Conservation (phyloP, 2,329 filamentous ascomycete genomes). For the Aspergillus sp. region DNA sequence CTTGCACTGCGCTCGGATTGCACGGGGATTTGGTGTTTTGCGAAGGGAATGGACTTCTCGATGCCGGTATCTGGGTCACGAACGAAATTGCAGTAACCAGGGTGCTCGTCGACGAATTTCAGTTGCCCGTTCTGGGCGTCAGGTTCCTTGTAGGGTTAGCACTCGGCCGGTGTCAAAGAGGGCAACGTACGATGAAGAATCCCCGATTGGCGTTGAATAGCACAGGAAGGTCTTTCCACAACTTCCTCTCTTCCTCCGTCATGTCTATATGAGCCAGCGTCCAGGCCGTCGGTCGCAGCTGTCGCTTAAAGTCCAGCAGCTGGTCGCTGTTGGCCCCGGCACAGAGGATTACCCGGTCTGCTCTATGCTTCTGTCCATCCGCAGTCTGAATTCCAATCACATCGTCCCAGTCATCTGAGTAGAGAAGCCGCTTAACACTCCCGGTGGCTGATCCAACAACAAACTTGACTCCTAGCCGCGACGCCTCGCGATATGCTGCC, state of each 20-base stretch:
- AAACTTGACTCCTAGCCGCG: not conserved
- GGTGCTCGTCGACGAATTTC: constrained; percentile 53
- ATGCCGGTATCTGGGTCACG: constrained; percentile 16
- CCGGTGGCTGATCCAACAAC: not conserved
- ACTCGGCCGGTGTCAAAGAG: not conserved
- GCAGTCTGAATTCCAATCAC: constrained; percentile 26
- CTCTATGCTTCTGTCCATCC: constrained; percentile 43
- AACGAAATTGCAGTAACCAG: constrained; percentile 55
- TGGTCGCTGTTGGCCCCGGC: constrained; percentile 51
- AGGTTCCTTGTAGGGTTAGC: constrained; percentile 32
- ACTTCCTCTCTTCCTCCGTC: constrained; percentile 44
- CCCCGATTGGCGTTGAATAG: constrained; percentile 50
- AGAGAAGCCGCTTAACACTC: not conserved
- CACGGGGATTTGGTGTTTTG: constrained; percentile 45
- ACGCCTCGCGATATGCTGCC: constrained; percentile 12
- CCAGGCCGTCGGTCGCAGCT: constrained; percentile 57
- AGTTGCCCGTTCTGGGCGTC: constrained; percentile 39
- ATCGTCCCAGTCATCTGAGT: not conserved
- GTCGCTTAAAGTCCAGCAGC: constrained; percentile 52
- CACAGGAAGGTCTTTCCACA: constrained; percentile 52
- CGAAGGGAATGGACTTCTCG: constrained; percentile 41
- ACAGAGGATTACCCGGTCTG: constrained; percentile 49
- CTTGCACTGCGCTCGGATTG: constrained; percentile 50
- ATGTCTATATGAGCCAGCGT: constrained; percentile 55
- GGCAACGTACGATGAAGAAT: constrained; percentile 44